Evolutionary conservation across 306 rosid species (phyloP), one percentile per base, ranked within the genome.

Genomic region (Cicer arietinum): DNA sequence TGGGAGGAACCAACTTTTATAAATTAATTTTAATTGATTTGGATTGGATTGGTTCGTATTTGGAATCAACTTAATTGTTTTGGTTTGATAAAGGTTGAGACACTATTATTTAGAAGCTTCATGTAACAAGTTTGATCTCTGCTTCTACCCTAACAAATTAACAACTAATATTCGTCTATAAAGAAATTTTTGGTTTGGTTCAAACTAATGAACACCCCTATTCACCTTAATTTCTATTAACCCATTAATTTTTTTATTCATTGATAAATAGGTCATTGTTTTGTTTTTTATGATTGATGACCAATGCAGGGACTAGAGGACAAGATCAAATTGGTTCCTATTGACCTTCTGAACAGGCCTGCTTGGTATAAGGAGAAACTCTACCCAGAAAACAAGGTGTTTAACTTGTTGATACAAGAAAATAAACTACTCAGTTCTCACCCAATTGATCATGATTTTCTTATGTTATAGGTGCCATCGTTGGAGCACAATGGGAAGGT

Each of bases 351-450:
- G 7, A 66, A 87, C 42, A 90, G 90, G 78, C 97, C 93, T 71
- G 84, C 85, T 63, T 92, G 96, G 96, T 92, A 89, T 57, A 87
- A 87, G 86, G 96, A 92, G 73, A 92, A 90, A 69, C 89, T 92
- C 59, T 86, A 88, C 81, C 86, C 90, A 41, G 77, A 48, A 82
- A 90, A 88, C 67, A 88, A 88, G 89, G 91, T 88, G 59, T 42
- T 60, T 73, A 56, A 10, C 68, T 79, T 64, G 11, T 4, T 60
- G 71, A 60, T 9, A 41, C 30, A 40, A 8, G 17, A 39, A 20
- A 46, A 44, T 44, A 30, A 42, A 6, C 25, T 56, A 44, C 16
- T 57, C 17, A 10, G 56, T 67, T 5, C 18, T 65, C 67, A 14
- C n/a, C 25, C 46, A 20, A 68, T 46, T 7, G 48, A 43, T 54